Evolutionary conservation across 169 alveolate species (phyloP).

Genomic region (Hepatocystis sp.): DNA sequence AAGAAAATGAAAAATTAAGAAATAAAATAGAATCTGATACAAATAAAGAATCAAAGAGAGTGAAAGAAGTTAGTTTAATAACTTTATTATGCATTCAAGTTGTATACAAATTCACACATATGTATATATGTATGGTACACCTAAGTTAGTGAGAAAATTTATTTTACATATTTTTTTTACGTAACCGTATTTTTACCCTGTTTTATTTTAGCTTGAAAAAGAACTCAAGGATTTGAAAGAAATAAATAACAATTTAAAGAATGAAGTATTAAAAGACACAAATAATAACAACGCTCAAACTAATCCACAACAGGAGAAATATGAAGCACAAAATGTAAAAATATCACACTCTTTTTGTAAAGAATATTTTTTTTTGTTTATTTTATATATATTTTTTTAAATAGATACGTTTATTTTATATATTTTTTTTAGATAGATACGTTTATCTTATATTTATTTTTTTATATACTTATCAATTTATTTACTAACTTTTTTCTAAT

Average conservation of each 20-base stretch:
- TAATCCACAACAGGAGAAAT: slow-evolving; percentile 33
- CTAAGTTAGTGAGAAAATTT: too few relatives aligned
- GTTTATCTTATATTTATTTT: too few relatives aligned
- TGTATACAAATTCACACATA: slow-evolving; percentile 1
- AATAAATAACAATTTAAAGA: slow-evolving; percentile 40
- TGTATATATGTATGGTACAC: not conserved
- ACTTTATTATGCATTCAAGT: too few relatives aligned
- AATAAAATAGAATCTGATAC: slow-evolving; percentile 13
- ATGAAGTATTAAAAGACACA: slow-evolving; percentile 22
- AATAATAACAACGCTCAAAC: slow-evolving; percentile 7
- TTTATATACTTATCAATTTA: too few relatives aligned
- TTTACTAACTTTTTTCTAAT: too few relatives aligned
- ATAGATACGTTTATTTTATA: too few relatives aligned
- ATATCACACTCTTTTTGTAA: not conserved
- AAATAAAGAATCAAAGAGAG: slow-evolving; percentile 34
- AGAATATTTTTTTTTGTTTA: slow-evolving; percentile 14
- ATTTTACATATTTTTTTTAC: too few relatives aligned
- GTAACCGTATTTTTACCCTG: not conserved
- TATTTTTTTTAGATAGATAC: too few relatives aligned
- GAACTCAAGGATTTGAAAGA: slow-evolving; percentile 51
- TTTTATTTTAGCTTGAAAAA: slow-evolving; percentile 47
- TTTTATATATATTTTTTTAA: not conserved
- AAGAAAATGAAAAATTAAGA: slow-evolving; percentile 67
- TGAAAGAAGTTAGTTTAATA: slow-evolving; percentile 57
- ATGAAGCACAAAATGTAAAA: slow-evolving; percentile 25